Percentiles rank a stretch among this genome's conserved stretches.
Evolutionary conservation across 371 early-diverging fungal species (phyloP).

Genomic region (Lichtheimia ornata): DNA sequence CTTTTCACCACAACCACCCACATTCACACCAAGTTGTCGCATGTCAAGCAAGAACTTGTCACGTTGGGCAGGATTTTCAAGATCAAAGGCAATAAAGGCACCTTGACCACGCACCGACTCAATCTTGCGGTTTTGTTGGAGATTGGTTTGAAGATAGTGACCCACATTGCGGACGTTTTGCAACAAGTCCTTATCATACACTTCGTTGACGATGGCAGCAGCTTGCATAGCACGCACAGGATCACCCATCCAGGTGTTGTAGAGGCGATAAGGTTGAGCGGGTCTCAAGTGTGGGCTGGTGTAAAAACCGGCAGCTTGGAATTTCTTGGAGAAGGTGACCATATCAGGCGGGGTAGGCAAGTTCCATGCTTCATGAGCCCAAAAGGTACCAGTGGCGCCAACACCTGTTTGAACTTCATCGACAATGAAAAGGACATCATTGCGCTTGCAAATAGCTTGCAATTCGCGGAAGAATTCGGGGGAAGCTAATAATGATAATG

Average conservation of each 20-base stretch:
- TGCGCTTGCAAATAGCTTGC: constrained; percentile 62
- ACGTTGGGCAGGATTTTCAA: constrained; percentile 49
- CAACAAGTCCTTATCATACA: constrained; percentile 55
- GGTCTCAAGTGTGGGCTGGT: constrained; percentile 58
- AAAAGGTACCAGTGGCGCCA: constrained; percentile 81
- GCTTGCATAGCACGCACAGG: constrained; percentile 70
- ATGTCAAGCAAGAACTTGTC: constrained; percentile 58
- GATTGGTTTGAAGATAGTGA: constrained; percentile 44
- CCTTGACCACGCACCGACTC: constrained; percentile 66
- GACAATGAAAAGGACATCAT: constrained; percentile 74
- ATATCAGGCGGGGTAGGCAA: constrained; percentile 71
- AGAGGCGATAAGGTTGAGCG: constrained; percentile 64
- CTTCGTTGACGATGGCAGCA: constrained; percentile 64
- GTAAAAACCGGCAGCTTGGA: constrained; percentile 79
- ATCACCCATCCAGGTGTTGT: constrained; percentile 81
- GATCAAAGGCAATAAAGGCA: constrained; percentile 73
- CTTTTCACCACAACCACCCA: constrained; percentile 70
- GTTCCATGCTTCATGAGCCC: constrained; percentile 79
- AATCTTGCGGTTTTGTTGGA: constrained; percentile 30
- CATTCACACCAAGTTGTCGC: constrained; percentile 68
- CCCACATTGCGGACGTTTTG: constrained; percentile 60
- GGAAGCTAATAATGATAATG: constrained; percentile 51
- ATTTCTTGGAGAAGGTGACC: constrained; percentile 79
- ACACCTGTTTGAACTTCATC: constrained; percentile 89
- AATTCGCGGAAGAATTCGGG: constrained; percentile 66